Evolutionary conservation across 768 basidiomycete genomes (phyloP).

Genomic region (Tephrocybe sp.): DNA sequence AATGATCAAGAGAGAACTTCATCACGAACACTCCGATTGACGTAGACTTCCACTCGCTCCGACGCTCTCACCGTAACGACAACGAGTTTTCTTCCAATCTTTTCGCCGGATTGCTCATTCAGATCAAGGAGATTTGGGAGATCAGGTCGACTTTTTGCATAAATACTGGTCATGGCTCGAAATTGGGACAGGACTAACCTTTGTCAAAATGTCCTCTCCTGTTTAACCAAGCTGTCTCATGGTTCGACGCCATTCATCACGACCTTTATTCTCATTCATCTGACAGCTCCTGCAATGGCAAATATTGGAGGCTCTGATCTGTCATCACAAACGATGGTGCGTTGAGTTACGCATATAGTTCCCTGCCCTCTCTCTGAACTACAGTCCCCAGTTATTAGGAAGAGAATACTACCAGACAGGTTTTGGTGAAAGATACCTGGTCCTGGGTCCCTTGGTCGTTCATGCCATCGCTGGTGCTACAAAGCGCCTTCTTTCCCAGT

Average conservation of each 20-base stretch:
- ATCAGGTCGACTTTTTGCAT: no score
- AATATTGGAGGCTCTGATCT: conserved; percentile 67
- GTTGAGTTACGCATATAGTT: conserved; percentile 20
- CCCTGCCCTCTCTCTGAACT: background rate
- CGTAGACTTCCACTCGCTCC: no score
- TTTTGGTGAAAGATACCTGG: conserved; percentile 65
- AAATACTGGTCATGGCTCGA: no score
- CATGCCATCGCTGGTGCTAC: conserved; percentile 61
- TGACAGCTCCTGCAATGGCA: conserved; percentile 73
- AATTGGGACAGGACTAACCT: background rate
- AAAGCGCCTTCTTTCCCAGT: conserved; percentile 60
- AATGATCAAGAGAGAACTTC: no score
- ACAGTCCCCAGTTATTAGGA: conserved; percentile 62
- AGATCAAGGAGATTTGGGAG: no score
- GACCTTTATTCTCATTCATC: conserved; percentile 77
- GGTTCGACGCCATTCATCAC: conserved; percentile 74
- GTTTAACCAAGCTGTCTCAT: conserved; percentile 62
- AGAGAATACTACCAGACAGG: conserved; percentile 84
- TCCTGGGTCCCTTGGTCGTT: conserved; percentile 64
- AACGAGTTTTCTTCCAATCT: no score
- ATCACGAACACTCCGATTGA: no score
- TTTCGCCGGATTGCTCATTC: no score
- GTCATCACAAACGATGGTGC: conserved; percentile 76
- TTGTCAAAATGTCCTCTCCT: conserved; percentile 18
- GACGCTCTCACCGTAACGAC: no score